Conservation (phyloP, 805 yeast species). For the Metschnikowia kunwiensis region DNA sequence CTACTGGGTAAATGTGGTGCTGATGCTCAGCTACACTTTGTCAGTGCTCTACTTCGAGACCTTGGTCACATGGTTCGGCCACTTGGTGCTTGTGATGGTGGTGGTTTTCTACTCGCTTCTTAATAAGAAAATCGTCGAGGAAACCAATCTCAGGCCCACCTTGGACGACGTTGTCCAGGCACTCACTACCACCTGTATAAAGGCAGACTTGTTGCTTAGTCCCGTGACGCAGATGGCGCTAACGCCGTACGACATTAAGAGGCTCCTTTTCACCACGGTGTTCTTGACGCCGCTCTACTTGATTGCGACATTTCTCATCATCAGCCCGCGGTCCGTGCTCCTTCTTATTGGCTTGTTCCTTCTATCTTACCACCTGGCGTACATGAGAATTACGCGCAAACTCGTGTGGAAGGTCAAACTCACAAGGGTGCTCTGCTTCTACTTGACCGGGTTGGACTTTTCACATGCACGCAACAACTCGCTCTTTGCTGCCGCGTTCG, state of each 20-base stretch:
- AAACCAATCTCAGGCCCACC: slow-evolving; percentile 68
- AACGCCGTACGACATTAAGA: slow-evolving; percentile 71
- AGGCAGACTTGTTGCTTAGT: slow-evolving; percentile 70
- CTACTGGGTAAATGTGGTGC: slow-evolving; percentile 66
- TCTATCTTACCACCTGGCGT: slow-evolving; percentile 82
- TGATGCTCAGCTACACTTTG: slow-evolving; percentile 53
- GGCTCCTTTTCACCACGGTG: slow-evolving; percentile 78
- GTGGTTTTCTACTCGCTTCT: slow-evolving; percentile 59
- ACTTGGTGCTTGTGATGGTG: slow-evolving; percentile 61
- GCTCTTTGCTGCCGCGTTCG: slow-evolving; percentile 53
- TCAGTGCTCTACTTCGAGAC: slow-evolving; percentile 73
- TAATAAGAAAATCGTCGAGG: slow-evolving; percentile 53
- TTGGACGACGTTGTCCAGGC: slow-evolving; percentile 81
- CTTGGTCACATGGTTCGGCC: slow-evolving; percentile 80
- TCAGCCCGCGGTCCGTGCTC: slow-evolving; percentile 68
- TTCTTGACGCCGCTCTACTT: slow-evolving; percentile 85
- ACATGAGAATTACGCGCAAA: slow-evolving; percentile 78
- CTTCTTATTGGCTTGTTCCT: slow-evolving; percentile 56
- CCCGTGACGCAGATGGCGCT: slow-evolving; percentile 79
- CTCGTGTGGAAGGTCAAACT: slow-evolving; percentile 80
- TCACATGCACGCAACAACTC: slow-evolving; percentile 43
- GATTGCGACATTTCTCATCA: slow-evolving; percentile 58
- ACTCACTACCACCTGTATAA: slow-evolving; percentile 68
- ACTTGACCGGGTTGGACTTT: slow-evolving; percentile 84
- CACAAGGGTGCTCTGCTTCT: slow-evolving; percentile 69